Conservation (phyloP, 176 grass and related monocot genomes). For the Phoenix roebelenii region DNA sequence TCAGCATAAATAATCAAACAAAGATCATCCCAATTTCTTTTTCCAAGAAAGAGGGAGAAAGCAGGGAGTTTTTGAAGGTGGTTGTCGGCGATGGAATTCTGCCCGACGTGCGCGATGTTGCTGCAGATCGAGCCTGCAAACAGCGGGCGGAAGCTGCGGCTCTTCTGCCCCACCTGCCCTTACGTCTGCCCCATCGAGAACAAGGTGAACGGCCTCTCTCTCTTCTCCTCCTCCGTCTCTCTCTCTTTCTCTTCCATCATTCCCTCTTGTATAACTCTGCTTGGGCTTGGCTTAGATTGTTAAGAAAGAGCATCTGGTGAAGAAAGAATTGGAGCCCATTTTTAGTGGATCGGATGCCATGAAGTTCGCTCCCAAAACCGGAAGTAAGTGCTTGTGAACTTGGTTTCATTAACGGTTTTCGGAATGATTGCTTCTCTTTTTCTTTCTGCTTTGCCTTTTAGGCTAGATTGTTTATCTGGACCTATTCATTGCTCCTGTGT, state of each 20-base stretch:
- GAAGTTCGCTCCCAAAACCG: constrained; percentile 43
- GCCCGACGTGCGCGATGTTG: constrained; percentile 54
- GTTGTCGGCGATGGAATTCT: constrained; percentile 59
- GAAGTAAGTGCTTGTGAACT: constrained; percentile 18
- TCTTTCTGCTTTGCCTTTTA: too few relatives aligned
- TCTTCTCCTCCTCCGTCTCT: neutral
- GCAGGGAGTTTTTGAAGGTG: neutral
- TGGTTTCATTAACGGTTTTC: too few relatives aligned
- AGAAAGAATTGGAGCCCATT: constrained; percentile 62
- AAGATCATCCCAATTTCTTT: too few relatives aligned
- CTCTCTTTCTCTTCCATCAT: constrained; percentile 1
- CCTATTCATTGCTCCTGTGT: too few relatives aligned
- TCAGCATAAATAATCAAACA: too few relatives aligned
- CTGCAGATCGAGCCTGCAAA: constrained; percentile 57
- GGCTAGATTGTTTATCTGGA: too few relatives aligned
- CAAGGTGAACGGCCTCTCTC: constrained; percentile 26
- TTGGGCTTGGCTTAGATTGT: constrained; percentile 37
- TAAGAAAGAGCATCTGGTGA: constrained; percentile 41
- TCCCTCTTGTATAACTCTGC: neutral
- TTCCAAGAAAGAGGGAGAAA: neutral
- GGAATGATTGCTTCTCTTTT: too few relatives aligned
- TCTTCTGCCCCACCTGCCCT: constrained; percentile 65
- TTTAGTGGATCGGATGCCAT: constrained; percentile 34
- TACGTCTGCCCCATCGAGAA: constrained; percentile 50
- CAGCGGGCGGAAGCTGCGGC: constrained; percentile 34